Percentiles rank a stretch among this genome's conserved stretches.
Evolutionary conservation across 2,329 filamentous ascomycete species (phyloP).

Genomic region (Fusarium duplospermum): DNA sequence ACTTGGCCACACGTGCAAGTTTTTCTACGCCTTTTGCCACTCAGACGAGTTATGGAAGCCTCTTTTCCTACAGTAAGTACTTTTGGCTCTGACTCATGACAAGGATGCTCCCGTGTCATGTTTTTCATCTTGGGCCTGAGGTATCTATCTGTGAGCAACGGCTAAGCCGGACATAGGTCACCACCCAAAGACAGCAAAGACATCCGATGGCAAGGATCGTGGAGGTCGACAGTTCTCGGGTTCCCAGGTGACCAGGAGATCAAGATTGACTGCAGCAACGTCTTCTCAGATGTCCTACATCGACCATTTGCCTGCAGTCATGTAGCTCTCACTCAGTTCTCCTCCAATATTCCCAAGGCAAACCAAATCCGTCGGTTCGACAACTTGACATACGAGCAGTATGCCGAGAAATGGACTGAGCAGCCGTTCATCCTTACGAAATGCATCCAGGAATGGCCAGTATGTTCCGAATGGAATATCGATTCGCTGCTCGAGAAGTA

Average conservation of each 20-base stretch:
- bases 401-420: conserved; percentile 79
- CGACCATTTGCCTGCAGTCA: conserved; percentile 91
- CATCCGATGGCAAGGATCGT: conserved; percentile 79
- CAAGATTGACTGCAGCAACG: conserved; percentile 76
- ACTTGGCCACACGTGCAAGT: conserved; percentile 84
- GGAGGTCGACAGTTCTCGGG: conserved; percentile 82
- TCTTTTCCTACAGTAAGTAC: conserved; percentile 84
- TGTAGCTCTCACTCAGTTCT: conserved; percentile 74
- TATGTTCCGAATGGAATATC: conserved; percentile 79
- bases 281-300: conserved; percentile 92
- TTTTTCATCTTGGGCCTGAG: conserved; percentile 5
- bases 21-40: conserved; percentile 85
- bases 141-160: conserved; percentile 5
- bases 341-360: conserved; percentile 74
- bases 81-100: conserved; percentile 10
- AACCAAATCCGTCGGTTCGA: conserved; percentile 80
- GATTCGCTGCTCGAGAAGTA: conserved; percentile 74
- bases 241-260: conserved; percentile 63
- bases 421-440: conserved; percentile 88
- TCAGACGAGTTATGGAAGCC: conserved; percentile 91
- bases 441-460: conserved; percentile 85
- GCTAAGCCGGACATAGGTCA: conserved; percentile 42
- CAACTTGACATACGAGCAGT: conserved; percentile 78
- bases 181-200: conserved; percentile 47
- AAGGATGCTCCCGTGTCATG: not conserved